Percentiles rank a stretch among this genome's conserved stretches.
phyloP scores from a whole-genome alignment of 768 basidiomycete species.

The Termitomyces sp. region DNA sequence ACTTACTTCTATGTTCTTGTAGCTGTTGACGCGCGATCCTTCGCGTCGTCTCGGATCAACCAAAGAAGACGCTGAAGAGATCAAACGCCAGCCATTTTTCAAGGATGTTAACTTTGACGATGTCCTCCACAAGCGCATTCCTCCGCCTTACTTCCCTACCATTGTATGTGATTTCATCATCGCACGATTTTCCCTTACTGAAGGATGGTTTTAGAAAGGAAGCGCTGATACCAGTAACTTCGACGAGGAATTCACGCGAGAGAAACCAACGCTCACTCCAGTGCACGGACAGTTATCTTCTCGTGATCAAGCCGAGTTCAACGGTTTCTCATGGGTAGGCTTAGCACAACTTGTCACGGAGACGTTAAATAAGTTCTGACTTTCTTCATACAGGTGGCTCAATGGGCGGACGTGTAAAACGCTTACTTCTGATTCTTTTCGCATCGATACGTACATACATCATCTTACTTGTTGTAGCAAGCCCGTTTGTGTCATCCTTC shows the following conservation, averaged over 20 bases:
- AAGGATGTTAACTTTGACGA: conserved; percentile 97
- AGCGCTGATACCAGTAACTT: conserved; percentile 90
- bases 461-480: conserved; percentile 15
- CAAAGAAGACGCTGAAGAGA: conserved; percentile 92
- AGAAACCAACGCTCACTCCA: conserved; percentile 95
- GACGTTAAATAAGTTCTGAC: neutral
- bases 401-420: conserved; percentile 54
- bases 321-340: conserved; percentile 91
- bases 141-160: conserved; percentile 94
- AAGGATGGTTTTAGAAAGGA: conserved; percentile 49
- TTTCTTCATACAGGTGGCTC: conserved; percentile 32
- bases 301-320: conserved; percentile 92
- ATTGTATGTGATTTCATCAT: conserved; percentile 54
- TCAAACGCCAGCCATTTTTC: conserved; percentile 98
- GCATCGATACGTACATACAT: conserved; percentile 15
- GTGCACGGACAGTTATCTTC: conserved; percentile 91
- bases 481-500: conserved; percentile 10
- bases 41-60: conserved; percentile 84
- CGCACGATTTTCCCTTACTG: neutral
- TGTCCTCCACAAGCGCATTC: conserved; percentile 94
- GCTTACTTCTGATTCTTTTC: conserved; percentile 20
- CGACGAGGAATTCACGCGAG: conserved; percentile 94
- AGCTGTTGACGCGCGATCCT: conserved; percentile 94
- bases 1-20: neutral
- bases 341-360: neutral